A percentile compares a stretch with the other conserved stretches of the same genome.
Evolutionary conservation across 257 asterid species (phyloP).

Genomic region (Primulina huaijiensis): DNA sequence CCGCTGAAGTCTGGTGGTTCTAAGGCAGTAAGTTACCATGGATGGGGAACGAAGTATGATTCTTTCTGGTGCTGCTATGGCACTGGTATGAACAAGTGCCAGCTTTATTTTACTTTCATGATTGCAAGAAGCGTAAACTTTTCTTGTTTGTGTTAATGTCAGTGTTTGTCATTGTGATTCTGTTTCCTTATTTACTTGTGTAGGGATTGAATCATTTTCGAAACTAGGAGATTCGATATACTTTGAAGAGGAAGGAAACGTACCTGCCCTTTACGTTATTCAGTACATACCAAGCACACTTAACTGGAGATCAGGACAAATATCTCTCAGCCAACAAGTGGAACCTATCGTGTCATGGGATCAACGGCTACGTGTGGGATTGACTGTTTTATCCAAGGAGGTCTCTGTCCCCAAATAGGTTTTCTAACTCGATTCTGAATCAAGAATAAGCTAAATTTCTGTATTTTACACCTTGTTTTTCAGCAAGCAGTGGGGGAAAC

Average conservation of each 20-base stretch:
- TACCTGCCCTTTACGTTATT: slow-evolving; percentile 60
- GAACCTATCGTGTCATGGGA: slow-evolving; percentile 66
- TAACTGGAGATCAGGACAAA: slow-evolving; percentile 55
- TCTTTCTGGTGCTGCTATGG: slow-evolving; percentile 98
- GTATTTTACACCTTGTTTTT: slow-evolving; percentile 2
- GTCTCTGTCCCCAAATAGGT: slow-evolving; percentile 19
- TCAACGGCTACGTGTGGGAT: slow-evolving; percentile 44
- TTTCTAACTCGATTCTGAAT: not conserved
- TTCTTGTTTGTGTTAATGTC: not conserved
- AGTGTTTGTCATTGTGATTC: not conserved
- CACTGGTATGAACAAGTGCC: slow-evolving; percentile 51
- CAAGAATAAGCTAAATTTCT: not conserved
- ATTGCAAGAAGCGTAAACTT: not conserved
- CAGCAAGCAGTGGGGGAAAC: slow-evolving; percentile 35
- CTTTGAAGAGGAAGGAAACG: slow-evolving; percentile 66
- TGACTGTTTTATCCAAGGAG: slow-evolving; percentile 42
- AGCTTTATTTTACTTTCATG: not conserved
- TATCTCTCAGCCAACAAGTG: slow-evolving; percentile 44
- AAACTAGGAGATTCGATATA: slow-evolving; percentile 92
- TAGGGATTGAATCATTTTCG: slow-evolving; percentile 85
- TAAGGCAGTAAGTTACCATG: slow-evolving; percentile 69
- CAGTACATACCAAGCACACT: slow-evolving; percentile 79
- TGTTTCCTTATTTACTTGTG: not conserved
- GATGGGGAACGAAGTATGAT: slow-evolving; percentile 71
- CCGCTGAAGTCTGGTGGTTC: slow-evolving; percentile 72